phyloP scores from a whole-genome alignment of 805 yeast genomes.

The Candida ponderosae region DNA sequence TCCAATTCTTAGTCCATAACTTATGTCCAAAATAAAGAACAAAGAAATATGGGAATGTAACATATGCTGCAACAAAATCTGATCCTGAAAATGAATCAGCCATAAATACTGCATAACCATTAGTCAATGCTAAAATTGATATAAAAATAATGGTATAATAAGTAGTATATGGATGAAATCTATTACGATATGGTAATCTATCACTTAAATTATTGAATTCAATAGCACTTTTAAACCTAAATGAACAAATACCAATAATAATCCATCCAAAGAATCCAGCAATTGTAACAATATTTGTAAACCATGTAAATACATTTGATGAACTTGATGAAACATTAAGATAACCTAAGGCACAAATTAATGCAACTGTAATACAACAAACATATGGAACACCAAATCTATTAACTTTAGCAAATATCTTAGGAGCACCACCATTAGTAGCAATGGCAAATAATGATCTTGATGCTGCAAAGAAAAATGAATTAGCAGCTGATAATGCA shows the following conservation, averaged over 20 bases:
- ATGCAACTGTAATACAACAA: conserved; percentile 28
- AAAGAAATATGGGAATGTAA: conserved; percentile 52
- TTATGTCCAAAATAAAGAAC: conserved; percentile 53
- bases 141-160: conserved; percentile 45
- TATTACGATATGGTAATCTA: conserved; percentile 50
- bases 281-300: conserved; percentile 71
- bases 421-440: conserved; percentile 72
- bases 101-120: conserved; percentile 63
- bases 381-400: conserved; percentile 69
- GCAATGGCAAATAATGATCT: conserved; percentile 69
- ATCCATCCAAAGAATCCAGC: conserved; percentile 75
- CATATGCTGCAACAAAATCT: conserved; percentile 66
- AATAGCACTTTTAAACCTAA: conserved; percentile 64
- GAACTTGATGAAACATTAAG: conserved; percentile 58
- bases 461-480: conserved; percentile 71
- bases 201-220: conserved; percentile 41
- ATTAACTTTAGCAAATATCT: conserved; percentile 53
- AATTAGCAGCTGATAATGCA: conserved; percentile 77
- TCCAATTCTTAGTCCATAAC: conserved; percentile 34
- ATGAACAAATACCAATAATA: conserved; percentile 56
- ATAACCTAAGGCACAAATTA: conserved; percentile 55
- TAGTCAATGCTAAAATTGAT: conserved; percentile 51
- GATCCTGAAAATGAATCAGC: conserved; percentile 37
- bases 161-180: conserved; percentile 50
- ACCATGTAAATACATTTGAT: conserved; percentile 54